A percentile compares a stretch with the other conserved stretches of the same genome.
These are phyloP conservation scores for Glycine latifolia DNA, from an alignment of 306 rosid genomes.

Conservation along the genomic window DNA sequence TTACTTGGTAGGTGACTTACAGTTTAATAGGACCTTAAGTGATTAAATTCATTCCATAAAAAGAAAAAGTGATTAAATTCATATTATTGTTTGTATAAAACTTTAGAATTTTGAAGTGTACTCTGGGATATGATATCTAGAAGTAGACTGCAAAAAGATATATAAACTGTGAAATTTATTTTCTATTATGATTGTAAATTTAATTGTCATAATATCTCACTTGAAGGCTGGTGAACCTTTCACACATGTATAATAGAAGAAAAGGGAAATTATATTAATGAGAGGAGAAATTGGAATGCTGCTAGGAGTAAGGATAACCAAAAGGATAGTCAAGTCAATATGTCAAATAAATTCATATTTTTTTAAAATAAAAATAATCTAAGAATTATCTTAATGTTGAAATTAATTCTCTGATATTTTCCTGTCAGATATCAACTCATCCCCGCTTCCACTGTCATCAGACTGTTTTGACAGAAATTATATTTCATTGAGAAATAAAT, in stretches of 20 bases:
- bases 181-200: constrained; percentile 10
- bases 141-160: too few species aligned
- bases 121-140: not conserved
- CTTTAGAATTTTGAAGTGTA: not conserved
- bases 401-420: not conserved
- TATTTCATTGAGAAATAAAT: not conserved
- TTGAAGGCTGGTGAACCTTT: not conserved
- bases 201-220: constrained; percentile 17
- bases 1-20: constrained; percentile 67
- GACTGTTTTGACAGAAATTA: not conserved
- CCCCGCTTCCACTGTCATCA: not conserved
- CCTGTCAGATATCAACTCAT: not conserved
- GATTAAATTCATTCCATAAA: constrained; percentile 7
- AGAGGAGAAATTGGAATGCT: constrained; percentile 1
- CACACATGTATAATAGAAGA: not conserved
- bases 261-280: not conserved
- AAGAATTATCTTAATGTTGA: constrained; percentile 1
- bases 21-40: constrained; percentile 11
- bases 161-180: not conserved
- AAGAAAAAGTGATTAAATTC: constrained; percentile 22
- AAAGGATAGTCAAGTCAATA: not conserved
- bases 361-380: not conserved
- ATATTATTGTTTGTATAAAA: not conserved
- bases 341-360: not conserved
- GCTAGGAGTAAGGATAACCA: not conserved